Percentiles rank a stretch among this genome's conserved stretches.
phyloP scores from a whole-genome alignment of 208 protist species.

The Trypanosoma melophagium region DNA sequence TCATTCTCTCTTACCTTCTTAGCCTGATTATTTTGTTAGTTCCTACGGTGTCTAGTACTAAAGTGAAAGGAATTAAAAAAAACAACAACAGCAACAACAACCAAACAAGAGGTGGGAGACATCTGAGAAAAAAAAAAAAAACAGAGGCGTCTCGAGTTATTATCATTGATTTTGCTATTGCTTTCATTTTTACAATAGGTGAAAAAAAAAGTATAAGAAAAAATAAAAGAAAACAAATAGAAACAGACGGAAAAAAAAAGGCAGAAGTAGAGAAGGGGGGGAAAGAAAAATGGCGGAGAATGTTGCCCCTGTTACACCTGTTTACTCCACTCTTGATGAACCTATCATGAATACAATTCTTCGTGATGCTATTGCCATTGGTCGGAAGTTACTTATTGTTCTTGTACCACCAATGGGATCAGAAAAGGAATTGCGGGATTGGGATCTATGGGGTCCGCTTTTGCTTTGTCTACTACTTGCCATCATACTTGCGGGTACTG shows the following conservation, averaged over 20 bases:
- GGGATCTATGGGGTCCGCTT: conserved; percentile 94
- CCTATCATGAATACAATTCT: conserved; percentile 56
- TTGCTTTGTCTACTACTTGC: conserved; percentile 88
- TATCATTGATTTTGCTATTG: conserved; percentile 19
- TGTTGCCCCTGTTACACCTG: background rate
- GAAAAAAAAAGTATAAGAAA: background rate
- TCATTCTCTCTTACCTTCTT: too few species aligned
- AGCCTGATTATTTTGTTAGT: too few species aligned
- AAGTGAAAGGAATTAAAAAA: too few species aligned
- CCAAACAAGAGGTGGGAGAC: background rate
- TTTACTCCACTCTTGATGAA: conserved; percentile 68
- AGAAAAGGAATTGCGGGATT: conserved; percentile 58
- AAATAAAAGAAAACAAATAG: background rate
- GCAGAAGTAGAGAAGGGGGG: background rate
- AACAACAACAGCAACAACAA: too few species aligned
- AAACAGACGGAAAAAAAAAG: background rate
- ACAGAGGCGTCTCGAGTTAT: background rate
- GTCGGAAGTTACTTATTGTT: conserved; percentile 67
- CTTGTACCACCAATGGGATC: conserved; percentile 51
- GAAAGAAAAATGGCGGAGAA: conserved; percentile 8
- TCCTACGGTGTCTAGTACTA: too few species aligned
- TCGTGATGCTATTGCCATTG: conserved; percentile 72
- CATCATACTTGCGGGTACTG: conserved; percentile 49
- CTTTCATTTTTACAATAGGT: background rate
- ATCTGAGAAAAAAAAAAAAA: background rate